These are phyloP conservation scores for Baudoinia panamericana DNA, from an alignment of 495 filamentous ascomycete genomes.

Conservation along the genomic window DNA sequence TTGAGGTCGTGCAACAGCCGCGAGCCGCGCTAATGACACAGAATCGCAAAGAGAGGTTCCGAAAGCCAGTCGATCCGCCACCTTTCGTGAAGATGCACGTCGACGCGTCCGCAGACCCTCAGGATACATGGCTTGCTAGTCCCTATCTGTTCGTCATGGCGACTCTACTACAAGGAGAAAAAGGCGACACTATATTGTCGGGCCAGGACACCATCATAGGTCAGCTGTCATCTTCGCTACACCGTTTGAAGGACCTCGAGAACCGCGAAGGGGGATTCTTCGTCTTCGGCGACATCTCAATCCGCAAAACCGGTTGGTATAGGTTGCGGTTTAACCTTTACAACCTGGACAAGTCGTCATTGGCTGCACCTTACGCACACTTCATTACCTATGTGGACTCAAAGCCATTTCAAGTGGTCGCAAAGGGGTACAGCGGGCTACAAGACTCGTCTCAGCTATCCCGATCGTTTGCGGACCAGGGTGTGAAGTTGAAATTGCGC, in stretches of 20 bases:
- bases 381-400: constrained; percentile 61
- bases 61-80: constrained; percentile 90
- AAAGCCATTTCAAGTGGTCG: constrained; percentile 41
- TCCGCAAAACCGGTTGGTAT: constrained; percentile 66
- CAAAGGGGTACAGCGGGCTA: constrained; percentile 75
- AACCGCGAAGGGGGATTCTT: constrained; percentile 91
- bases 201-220: constrained; percentile 53
- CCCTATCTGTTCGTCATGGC: constrained; percentile 77
- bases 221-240: constrained; percentile 78
- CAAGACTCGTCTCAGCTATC: constrained; percentile 85
- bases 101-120: neutral
- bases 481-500: constrained; percentile 73
- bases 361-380: constrained; percentile 40
- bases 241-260: constrained; percentile 81
- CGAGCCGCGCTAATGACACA: constrained; percentile 23
- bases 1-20: constrained; percentile 27
- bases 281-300: constrained; percentile 87
- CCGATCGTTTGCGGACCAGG: constrained; percentile 87
- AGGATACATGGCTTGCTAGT: constrained; percentile 32
- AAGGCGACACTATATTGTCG: constrained; percentile 36
- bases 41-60: constrained; percentile 33
- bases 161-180: constrained; percentile 50
- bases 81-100: constrained; percentile 80
- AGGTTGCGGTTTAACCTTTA: constrained; percentile 76
- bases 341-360: constrained; percentile 57